Percentiles rank a stretch among this genome's conserved stretches.
Conservation (phyloP, 208 protist species). For the Sergeia podlipaevii region DNA sequence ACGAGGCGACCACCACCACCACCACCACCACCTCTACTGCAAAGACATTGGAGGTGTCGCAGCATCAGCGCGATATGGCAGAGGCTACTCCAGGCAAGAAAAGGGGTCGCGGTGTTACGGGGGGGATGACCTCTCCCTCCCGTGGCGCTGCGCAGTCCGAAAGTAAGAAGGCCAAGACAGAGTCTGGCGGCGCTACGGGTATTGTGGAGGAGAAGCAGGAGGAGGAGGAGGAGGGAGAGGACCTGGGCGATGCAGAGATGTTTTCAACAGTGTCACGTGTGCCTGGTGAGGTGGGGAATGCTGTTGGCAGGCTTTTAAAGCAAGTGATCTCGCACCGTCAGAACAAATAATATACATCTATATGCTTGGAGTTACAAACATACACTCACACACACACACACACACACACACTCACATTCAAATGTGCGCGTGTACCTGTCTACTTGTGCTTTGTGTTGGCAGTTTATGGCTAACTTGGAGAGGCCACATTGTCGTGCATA, state of each 20-base stretch:
- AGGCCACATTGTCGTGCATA: no score
- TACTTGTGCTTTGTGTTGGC: no score
- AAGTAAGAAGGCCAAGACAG: constrained; percentile 10
- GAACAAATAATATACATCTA: no score
- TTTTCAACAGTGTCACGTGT: constrained; percentile 40
- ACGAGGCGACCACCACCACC: neutral
- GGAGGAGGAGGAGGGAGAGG: constrained; percentile 5
- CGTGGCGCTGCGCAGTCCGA: neutral
- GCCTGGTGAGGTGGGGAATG: constrained; percentile 22
- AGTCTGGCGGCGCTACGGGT: neutral
- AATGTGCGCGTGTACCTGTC: no score
- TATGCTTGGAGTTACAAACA: no score
- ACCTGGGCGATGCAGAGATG: constrained; percentile 42
- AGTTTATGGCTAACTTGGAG: no score
- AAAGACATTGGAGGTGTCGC: neutral
- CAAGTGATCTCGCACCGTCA: constrained; percentile 18
- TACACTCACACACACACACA: no score
- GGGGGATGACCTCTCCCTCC: neutral
- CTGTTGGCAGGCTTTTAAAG: constrained; percentile 28
- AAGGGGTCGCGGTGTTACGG: neutral
- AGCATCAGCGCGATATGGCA: neutral
- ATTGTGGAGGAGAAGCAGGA: neutral
- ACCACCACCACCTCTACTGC: neutral
- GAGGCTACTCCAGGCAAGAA: neutral
- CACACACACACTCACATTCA: no score